A percentile compares a stretch with the other conserved stretches of the same genome.
These are phyloP conservation scores for Salix viminalis DNA, from an alignment of 345 rosid species.

Conservation along the genomic window DNA sequence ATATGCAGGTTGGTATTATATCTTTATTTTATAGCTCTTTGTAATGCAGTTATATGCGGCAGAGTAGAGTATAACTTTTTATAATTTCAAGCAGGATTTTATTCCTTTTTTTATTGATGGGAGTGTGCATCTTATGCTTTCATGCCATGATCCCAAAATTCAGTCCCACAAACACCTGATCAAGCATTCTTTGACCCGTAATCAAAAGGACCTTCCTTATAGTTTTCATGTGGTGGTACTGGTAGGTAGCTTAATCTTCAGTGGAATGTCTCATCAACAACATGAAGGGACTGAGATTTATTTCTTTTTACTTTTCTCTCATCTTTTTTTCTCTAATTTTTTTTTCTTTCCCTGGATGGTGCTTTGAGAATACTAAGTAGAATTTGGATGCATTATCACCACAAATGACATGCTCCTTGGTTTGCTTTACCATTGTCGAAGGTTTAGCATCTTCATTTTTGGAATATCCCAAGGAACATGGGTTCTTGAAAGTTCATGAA, in stretches of 20 bases:
- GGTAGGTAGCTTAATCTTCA: not conserved
- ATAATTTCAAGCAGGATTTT: not conserved
- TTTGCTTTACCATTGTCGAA: not conserved
- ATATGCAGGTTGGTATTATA: conserved; percentile 68
- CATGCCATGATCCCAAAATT: not conserved
- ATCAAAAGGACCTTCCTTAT: not conserved
- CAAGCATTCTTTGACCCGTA: not conserved
- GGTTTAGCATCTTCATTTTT: not conserved
- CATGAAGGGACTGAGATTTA: not conserved
- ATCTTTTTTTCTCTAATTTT: not conserved
- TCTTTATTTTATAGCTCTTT: not conserved
- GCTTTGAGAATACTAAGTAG: not conserved
- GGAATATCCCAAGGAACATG: not conserved
- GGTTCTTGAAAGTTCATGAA: not conserved
- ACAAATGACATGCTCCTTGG: not conserved
- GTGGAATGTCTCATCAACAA: not conserved
- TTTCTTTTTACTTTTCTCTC: not conserved
- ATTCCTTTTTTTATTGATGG: not conserved
- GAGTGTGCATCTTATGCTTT: not conserved
- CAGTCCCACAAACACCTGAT: not conserved
- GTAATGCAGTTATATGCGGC: not conserved
- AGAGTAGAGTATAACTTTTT: not conserved
- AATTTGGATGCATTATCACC: not conserved
- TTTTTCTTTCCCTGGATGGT: not conserved
- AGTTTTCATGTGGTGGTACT: not conserved